Percentiles rank a stretch among this genome's conserved stretches.
Evolutionary conservation across 768 basidiomycete species (phyloP).

Genomic region (Crucibulum laeve): DNA sequence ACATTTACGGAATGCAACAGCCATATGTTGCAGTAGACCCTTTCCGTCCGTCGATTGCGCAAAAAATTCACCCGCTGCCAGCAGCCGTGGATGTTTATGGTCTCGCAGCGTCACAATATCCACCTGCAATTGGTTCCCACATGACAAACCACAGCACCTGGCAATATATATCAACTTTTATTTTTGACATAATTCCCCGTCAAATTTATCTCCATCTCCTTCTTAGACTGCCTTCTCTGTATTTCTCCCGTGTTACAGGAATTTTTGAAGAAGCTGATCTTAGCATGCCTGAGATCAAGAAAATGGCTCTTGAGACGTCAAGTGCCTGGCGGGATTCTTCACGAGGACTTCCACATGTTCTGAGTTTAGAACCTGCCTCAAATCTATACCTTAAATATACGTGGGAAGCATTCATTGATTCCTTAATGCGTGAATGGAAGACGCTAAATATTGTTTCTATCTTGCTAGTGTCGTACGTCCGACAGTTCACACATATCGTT

Average conservation of each 20-base stretch:
- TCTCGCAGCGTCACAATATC: too few relatives aligned
- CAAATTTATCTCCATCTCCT: conserved; percentile 36
- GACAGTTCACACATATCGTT: too few relatives aligned
- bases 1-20: too few relatives aligned
- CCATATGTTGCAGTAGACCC: conserved; percentile 6
- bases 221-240: conserved; percentile 58
- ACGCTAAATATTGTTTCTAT: conserved; percentile 22
- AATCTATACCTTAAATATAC: conserved; percentile 26
- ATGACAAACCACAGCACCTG: background rate
- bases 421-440: conserved; percentile 21
- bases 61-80: background rate
- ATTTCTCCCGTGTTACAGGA: conserved; percentile 64
- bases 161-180: conserved; percentile 12
- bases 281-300: conserved; percentile 51
- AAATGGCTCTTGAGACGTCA: conserved; percentile 30
- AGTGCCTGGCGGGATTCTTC: conserved; percentile 4
- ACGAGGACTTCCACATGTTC: background rate
- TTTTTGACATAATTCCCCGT: conserved; percentile 21
- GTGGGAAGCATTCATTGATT: conserved; percentile 22
- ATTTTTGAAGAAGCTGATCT: conserved; percentile 67
- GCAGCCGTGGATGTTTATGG: too few relatives aligned
- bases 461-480: conserved; percentile 17
- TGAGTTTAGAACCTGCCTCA: background rate
- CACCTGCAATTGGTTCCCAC: too few relatives aligned
- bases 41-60: conserved; percentile 4